Conservation (phyloP, 2,329 filamentous ascomycete species). For the Cercospora berteroae region DNA sequence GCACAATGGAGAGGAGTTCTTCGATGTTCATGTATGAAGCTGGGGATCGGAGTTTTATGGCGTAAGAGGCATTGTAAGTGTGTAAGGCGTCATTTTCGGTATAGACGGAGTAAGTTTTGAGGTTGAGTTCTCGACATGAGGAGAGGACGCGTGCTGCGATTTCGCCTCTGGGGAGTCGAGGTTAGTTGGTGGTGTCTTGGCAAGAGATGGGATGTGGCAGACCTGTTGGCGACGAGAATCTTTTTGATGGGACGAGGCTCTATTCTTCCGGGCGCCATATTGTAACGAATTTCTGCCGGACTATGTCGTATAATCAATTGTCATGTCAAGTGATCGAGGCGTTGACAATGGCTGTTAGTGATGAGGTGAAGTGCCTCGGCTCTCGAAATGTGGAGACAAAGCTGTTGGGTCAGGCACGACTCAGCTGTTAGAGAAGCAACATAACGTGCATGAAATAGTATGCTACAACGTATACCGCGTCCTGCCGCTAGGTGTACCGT, state of each 20-base stretch:
- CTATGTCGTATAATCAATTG: neutral
- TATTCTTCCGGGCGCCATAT: conserved; percentile 8
- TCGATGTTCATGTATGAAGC: conserved; percentile 55
- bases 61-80: conserved; percentile 51
- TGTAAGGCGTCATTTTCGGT: conserved; percentile 57
- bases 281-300: neutral
- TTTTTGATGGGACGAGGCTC: conserved; percentile 29
- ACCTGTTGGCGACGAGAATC: conserved; percentile 36
- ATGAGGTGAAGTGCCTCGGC: conserved; percentile 10
- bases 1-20: conserved; percentile 48
- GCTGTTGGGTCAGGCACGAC: neutral
- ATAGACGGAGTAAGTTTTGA: conserved; percentile 58
- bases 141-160: conserved; percentile 62
- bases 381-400: conserved; percentile 8
- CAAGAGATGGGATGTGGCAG: conserved; percentile 3
- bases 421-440: neutral
- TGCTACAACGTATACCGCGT: conserved; percentile 5
- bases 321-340: neutral
- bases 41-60: conserved; percentile 52
- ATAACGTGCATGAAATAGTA: neutral
- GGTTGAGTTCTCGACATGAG: conserved; percentile 57
- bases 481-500: conserved; percentile 1
- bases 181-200: neutral
- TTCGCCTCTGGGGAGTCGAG: conserved; percentile 52
- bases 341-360: neutral